Base-by-base conservation (phyloP, 495 filamentous ascomycete species). In the Aspergillus haitiensis region DNA sequence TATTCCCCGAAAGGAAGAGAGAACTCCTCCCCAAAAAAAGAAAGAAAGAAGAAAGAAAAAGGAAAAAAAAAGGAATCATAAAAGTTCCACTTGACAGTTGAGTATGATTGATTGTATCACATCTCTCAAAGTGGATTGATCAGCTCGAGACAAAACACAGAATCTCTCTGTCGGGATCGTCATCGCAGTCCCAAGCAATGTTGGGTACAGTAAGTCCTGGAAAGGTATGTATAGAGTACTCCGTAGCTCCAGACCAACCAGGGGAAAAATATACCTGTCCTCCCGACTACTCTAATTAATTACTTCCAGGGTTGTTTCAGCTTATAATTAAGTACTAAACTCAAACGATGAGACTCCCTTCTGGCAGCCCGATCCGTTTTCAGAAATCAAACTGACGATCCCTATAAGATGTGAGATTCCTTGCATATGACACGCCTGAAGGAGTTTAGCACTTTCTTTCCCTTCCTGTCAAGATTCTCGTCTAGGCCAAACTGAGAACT, bases 331-430 rank as follows among this genome's bases (percentile, higher is more conserved):
- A 27, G 21, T 27, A 27, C 21, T 27, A 27, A 27, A 27, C 21
- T 27, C 21, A 55, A 27, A 57, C 39, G 45, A 54, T 42, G 34
- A 37, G 40, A 52, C 40, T 48, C 7, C 44, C 40, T 46, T 21
- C 16, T 10, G 35, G 48, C 57, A 13, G 45, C 27, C 55, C 18
- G 21, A 31, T 45, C 61, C 52, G 3, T 45, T 64, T 64, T 42
- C 18, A 60, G 64, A 55, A 67, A 67, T 37, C 52, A 39, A 46
- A 57, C 60, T 60, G 65, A 52, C 44, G 56, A 67, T 67, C 65
- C 15, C 59, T 59, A 63, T 66, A 45, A 57, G 16, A 13, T 37
- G 13, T 50, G 47, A 46, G 36, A 34, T 31, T 36, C 34, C 46
- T 27, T 27, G 21, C 21, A 27, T 27, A 27, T 27, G 21, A 27